Evolutionary conservation across 352 stramenopile genomes (phyloP), one percentile per base, ranked within the genome.

Genomic region (Phytophthora hibernalis): DNA sequence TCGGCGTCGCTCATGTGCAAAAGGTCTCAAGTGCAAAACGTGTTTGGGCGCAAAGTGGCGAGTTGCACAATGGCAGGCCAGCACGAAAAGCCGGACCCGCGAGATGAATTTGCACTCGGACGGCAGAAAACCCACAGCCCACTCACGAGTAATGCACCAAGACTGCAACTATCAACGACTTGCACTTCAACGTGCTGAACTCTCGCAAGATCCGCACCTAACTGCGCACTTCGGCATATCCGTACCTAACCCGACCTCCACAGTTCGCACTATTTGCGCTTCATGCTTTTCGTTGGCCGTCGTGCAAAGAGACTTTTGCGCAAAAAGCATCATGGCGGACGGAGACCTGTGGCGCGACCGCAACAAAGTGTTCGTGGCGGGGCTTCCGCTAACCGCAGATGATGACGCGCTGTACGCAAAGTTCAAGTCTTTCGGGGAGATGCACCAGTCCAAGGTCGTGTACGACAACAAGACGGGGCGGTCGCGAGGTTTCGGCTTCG

Each of bases 291-390:
- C 55, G 66, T 64, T 75, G 61, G 66, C 51, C 40, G 56, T 30
- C 11, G 28, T 22, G 40, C 20, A 45, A 45, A 45, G n/a, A 10
- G 21, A 4, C 8, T 21, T 55, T 45, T 50, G 26, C 37, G 20
- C 42, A 28, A 28, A 5, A 5, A 28, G 24, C 24, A n/a, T n/a
- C 4, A 91, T 90, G 83, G 71, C 68, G 10, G 82, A 90, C 65
- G 70, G 65, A 8, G 74, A 94, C 56, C 73, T 95, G 26, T 95
- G 87, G 87, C 87, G 87, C 51, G 87, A 95, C 70, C 87, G 87
- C 69, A 95, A 93, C 75, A 95, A 95, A 76, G 82, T 95, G 51
- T 93, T 95, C 65, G 85, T 95, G 43, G 87, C 85, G 11, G 87
- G 87, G 1, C 66, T 95, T 30, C 87, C 87, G 8, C 26, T 70